phyloP scores from a whole-genome alignment of 73 alveolate genomes.

The Tetrahymena borealis region DNA sequence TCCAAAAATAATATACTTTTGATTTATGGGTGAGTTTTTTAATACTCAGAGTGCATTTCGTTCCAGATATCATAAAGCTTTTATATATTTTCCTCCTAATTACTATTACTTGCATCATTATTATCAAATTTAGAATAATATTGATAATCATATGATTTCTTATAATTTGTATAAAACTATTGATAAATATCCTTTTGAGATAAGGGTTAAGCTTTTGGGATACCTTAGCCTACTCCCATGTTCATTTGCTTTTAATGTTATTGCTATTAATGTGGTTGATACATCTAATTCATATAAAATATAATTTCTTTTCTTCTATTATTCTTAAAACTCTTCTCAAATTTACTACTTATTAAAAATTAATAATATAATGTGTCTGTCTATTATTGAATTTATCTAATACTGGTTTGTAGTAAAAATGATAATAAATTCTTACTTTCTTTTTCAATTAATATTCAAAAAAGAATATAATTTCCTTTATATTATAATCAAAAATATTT shows the following conservation, averaged over 20 bases:
- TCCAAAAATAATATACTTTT: background rate
- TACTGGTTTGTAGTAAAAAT: no score
- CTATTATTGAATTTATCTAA: no score
- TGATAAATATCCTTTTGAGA: background rate
- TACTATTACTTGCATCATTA: background rate
- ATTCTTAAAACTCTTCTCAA: no score
- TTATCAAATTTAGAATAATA: background rate
- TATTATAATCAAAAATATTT: no score
- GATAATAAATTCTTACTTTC: no score
- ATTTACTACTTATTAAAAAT: no score
- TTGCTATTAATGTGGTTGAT: background rate
- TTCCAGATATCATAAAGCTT: background rate
- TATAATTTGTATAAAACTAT: background rate
- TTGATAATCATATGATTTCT: background rate
- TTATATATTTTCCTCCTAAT: background rate
- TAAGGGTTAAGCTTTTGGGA: background rate
- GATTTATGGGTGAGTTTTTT: background rate
- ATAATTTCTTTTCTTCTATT: background rate
- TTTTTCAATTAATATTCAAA: no score
- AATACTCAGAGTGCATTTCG: background rate
- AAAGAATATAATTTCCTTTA: no score
- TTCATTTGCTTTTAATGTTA: background rate
- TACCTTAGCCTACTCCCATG: background rate
- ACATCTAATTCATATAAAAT: background rate
- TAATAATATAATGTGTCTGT: no score